These are phyloP conservation scores for Curvularia verruculosa DNA, from an alignment of 2,329 filamentous ascomycete genomes.

Conservation along the genomic window DNA sequence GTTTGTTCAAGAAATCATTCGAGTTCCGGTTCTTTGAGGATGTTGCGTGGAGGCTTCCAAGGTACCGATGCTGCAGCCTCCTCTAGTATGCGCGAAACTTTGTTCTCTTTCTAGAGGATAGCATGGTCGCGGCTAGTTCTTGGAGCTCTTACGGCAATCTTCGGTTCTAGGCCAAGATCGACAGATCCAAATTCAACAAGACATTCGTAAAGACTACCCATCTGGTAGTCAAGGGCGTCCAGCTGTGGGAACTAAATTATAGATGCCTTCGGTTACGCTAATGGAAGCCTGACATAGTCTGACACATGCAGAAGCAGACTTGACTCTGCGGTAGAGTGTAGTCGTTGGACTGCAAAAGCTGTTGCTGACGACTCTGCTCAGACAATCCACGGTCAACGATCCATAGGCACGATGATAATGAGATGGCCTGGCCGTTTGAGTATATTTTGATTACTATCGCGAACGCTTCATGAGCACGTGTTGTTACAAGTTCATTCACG, in stretches of 20 bases:
- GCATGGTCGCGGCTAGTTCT: conserved; percentile 6
- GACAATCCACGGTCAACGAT: background rate
- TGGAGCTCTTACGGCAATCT: conserved; percentile 10
- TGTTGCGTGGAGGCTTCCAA: background rate
- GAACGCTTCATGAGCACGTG: background rate
- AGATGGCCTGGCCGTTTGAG: background rate
- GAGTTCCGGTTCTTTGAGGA: background rate
- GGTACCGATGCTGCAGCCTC: conserved; percentile 17
- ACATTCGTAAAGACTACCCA: background rate
- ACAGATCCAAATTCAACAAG: conserved; percentile 1
- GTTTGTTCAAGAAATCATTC: background rate
- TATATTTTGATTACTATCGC: background rate
- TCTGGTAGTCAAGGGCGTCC: background rate
- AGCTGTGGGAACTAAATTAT: background rate
- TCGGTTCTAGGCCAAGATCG: conserved; percentile 7
- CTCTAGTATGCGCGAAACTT: conserved; percentile 19
- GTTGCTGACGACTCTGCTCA: background rate
- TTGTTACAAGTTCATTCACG: conserved; percentile 11
- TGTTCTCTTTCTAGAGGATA: conserved; percentile 8
- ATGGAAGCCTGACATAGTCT: background rate
- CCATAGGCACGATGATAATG: background rate
- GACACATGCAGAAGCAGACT: background rate
- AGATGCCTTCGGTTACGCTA: background rate
- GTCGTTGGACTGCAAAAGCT: background rate
- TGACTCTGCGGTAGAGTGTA: background rate